Evolutionary conservation across 257 asterid species (phyloP).

Genomic region (Solanum habrochaites): DNA sequence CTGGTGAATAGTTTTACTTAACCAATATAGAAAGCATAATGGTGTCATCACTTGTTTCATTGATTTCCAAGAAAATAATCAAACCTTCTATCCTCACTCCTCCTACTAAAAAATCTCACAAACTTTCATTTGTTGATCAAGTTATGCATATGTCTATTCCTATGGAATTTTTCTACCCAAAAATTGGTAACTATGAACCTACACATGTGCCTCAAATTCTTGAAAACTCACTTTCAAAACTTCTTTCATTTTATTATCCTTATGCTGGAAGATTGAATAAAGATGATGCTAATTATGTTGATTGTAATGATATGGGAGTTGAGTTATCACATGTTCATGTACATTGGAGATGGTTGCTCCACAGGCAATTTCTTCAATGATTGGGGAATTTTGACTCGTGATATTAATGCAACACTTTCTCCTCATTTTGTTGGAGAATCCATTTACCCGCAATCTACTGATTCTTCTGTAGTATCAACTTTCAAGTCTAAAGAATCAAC

Average conservation of each 20-base stretch:
- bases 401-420: background rate
- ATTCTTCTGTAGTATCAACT: background rate
- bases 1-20: background rate
- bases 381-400: background rate
- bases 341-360: background rate
- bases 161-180: background rate
- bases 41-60: background rate
- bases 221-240: background rate
- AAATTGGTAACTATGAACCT: background rate
- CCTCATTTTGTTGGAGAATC: background rate
- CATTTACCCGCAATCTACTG: background rate
- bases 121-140: background rate
- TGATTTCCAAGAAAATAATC: background rate
- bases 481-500: no score
- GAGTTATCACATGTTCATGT: background rate
- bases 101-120: background rate
- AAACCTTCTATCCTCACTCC: background rate
- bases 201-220: background rate
- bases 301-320: background rate
- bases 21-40: background rate
- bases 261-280: background rate
- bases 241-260: background rate
- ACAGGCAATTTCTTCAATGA: no score
- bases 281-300: background rate
- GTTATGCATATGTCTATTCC: background rate